These are phyloP conservation scores for Silene coronaria DNA, from an alignment of 179 eudicot species.

Conservation along the genomic window DNA sequence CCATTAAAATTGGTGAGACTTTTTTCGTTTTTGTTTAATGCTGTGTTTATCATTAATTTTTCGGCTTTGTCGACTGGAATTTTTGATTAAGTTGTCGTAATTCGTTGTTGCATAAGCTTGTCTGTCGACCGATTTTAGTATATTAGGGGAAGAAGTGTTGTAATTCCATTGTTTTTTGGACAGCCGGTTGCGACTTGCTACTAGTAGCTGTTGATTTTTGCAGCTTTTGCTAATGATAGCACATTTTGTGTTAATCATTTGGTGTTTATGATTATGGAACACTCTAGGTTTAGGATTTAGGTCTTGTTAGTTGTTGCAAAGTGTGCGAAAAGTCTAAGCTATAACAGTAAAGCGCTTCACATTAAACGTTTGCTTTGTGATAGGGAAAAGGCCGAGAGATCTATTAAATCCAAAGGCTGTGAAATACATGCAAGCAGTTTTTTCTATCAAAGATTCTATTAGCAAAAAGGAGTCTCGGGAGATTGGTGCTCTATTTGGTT, in stretches of 20 bases:
- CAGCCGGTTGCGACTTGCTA: background rate
- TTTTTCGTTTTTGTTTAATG: background rate
- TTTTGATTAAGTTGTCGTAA: background rate
- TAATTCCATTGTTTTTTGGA: background rate
- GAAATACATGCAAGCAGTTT: constrained; percentile 76
- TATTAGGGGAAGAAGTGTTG: background rate
- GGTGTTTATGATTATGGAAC: background rate
- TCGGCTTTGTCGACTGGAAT: background rate
- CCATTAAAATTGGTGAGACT: constrained; percentile 74
- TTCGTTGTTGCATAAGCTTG: constrained; percentile 1
- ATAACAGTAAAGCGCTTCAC: background rate
- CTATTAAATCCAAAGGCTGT: constrained; percentile 79
- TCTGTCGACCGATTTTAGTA: background rate
- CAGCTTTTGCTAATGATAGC: background rate
- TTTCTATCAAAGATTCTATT: constrained; percentile 78
- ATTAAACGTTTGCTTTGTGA: constrained; percentile 4
- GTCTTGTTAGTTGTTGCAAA: background rate
- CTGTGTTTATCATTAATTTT: background rate
- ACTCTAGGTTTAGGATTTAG: background rate
- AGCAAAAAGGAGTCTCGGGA: constrained; percentile 82
- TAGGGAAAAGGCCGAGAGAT: constrained; percentile 96
- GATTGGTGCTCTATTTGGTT: constrained; percentile 79
- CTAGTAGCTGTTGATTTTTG: background rate
- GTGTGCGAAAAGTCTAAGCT: background rate
- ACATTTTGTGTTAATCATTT: background rate